A percentile compares a stretch with the other conserved stretches of the same genome.
These are phyloP conservation scores for Coriaria nepalensis DNA, from an alignment of 306 rosid species.

Conservation along the genomic window DNA sequence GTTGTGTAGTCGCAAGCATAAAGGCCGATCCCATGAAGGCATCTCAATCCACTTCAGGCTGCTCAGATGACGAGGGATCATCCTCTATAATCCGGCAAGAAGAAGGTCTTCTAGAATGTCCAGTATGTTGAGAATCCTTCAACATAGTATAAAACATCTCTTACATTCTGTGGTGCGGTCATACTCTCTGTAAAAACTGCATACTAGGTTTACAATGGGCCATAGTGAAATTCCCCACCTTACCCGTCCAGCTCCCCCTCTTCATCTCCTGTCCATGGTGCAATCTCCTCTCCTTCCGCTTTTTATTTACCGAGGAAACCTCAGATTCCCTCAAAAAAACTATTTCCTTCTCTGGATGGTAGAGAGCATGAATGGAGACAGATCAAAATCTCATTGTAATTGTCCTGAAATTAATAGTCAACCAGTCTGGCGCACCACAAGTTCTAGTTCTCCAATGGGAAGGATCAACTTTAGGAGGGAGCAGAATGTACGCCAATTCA, in stretches of 20 bases:
- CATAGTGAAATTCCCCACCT: conserved; percentile 67
- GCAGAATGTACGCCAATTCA: conserved; percentile 29
- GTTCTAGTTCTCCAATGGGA: conserved; percentile 27
- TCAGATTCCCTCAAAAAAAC: conserved; percentile 74
- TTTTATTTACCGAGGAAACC: conserved; percentile 63
- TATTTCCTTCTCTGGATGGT: conserved; percentile 96
- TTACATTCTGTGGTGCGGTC: conserved; percentile 91
- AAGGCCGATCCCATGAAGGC: conserved; percentile 38
- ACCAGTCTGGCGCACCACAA: conserved; percentile 27
- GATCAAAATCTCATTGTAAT: conserved; percentile 47
- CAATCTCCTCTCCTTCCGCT: conserved; percentile 67
- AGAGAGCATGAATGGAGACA: conserved; percentile 86
- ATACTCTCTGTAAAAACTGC: conserved; percentile 89
- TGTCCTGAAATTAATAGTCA: conserved; percentile 31
- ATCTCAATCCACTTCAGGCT: conserved; percentile 41
- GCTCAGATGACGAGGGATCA: conserved; percentile 67
- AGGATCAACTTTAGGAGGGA: conserved; percentile 36
- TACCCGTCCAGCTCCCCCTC: conserved; percentile 86
- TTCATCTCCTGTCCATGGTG: conserved; percentile 94
- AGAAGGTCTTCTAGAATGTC: conserved; percentile 75
- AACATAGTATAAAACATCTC: conserved; percentile 89
- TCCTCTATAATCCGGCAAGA: conserved; percentile 51
- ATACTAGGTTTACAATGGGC: conserved; percentile 88
- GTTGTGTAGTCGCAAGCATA: conserved; percentile 53
- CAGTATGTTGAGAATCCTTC: conserved; percentile 85